Evolutionary conservation across 2,329 filamentous ascomycete genomes (phyloP).

Genomic region (Stachybotrys chlorohalonatus): DNA sequence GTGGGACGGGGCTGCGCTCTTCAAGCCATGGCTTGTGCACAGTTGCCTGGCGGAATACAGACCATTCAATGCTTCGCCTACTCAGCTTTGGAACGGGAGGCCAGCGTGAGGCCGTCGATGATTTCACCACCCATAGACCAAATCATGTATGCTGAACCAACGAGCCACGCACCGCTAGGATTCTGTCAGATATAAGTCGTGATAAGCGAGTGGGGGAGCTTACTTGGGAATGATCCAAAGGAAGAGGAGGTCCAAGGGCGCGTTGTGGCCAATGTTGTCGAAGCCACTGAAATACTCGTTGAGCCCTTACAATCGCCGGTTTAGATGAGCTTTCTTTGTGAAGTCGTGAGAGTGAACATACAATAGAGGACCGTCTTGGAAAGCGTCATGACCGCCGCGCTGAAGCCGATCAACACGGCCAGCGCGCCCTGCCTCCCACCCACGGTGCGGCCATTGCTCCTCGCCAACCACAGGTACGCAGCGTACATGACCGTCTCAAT

Average conservation of each 20-base stretch:
- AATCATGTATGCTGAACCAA: slow-evolving; percentile 43
- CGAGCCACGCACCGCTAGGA: slow-evolving; percentile 43
- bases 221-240: slow-evolving; percentile 54
- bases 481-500: slow-evolving; percentile 58
- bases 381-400: slow-evolving; percentile 49
- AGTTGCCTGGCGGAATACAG: too few relatives aligned
- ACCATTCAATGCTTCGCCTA: slow-evolving; percentile 10
- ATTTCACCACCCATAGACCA: slow-evolving; percentile 39
- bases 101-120: slow-evolving; percentile 32
- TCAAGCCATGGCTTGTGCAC: too few relatives aligned
- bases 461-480: slow-evolving; percentile 36
- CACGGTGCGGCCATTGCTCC: slow-evolving; percentile 14
- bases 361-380: slow-evolving; percentile 55
- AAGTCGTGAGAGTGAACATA: slow-evolving; percentile 21
- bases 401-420: slow-evolving; percentile 40
- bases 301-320: slow-evolving; percentile 29
- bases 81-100: slow-evolving; percentile 30
- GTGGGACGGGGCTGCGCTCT: too few relatives aligned
- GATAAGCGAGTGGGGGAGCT: slow-evolving; percentile 9
- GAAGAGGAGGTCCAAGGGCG: slow-evolving; percentile 29
- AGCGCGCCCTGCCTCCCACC: slow-evolving; percentile 32
- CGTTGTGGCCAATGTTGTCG: slow-evolving; percentile 49
- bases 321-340: not conserved
- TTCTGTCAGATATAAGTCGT: not conserved
- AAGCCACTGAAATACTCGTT: slow-evolving; percentile 48